Conservation (phyloP, 768 basidiomycete species). For the Boletellus ananiceps region DNA sequence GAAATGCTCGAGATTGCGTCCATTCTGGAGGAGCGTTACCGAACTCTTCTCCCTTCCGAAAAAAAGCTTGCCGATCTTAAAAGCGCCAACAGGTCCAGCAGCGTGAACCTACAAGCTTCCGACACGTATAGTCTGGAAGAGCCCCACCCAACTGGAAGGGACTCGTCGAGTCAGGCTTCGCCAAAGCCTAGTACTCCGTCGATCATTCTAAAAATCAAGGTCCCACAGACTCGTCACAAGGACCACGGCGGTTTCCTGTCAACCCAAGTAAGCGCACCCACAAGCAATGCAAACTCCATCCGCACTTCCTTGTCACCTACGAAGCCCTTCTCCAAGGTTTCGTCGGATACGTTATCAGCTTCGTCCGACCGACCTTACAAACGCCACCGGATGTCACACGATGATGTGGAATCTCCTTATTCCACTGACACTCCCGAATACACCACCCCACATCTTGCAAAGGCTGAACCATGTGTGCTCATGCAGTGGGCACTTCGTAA, state of each 20-base stretch:
- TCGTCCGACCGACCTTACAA: slow-evolving; percentile 29
- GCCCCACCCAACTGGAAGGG: slow-evolving; percentile 4
- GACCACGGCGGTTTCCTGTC: slow-evolving; percentile 8
- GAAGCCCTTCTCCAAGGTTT: slow-evolving; percentile 29
- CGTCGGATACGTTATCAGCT: slow-evolving; percentile 27
- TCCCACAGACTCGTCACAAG: slow-evolving; percentile 26
- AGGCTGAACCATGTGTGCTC: slow-evolving; percentile 33
- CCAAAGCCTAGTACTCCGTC: slow-evolving; percentile 20
- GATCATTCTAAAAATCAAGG: slow-evolving; percentile 34
- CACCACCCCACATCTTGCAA: slow-evolving; percentile 8
- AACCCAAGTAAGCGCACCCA: slow-evolving; percentile 16
- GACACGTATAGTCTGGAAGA: slow-evolving; percentile 19
- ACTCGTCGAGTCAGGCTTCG: slow-evolving; percentile 8
- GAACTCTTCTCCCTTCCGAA: slow-evolving; percentile 68
- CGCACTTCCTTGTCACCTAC: slow-evolving; percentile 15
- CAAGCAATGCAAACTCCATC: slow-evolving; percentile 9
- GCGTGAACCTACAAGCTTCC: slow-evolving; percentile 10
- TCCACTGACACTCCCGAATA: slow-evolving; percentile 23
- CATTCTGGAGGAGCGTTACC: slow-evolving; percentile 66
- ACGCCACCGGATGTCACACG: slow-evolving; percentile 21
- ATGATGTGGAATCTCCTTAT: slow-evolving; percentile 22
- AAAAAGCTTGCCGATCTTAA: slow-evolving; percentile 37
- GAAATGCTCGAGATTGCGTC: slow-evolving; percentile 72
- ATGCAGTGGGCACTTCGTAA: slow-evolving; percentile 51
- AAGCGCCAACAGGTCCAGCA: slow-evolving; percentile 17